Percentiles rank a stretch among this genome's conserved stretches.
Conservation (phyloP, 1,139 yeast genomes). For the Taphrina confusa region DNA sequence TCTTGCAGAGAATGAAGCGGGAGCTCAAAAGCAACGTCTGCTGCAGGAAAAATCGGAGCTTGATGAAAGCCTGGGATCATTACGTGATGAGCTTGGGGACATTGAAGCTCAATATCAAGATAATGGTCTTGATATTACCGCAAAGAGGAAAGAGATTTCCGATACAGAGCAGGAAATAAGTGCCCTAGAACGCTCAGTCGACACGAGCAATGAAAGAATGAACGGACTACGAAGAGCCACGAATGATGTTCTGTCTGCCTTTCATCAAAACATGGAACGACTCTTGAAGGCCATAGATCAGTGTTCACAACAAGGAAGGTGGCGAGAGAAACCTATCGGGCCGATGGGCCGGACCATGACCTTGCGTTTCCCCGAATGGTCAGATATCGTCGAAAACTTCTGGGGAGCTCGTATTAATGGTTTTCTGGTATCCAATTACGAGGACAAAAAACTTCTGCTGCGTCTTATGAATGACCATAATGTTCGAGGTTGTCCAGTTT, state of each 20-base stretch:
- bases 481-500: constrained; percentile 12
- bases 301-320: constrained; percentile 41
- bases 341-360: constrained; percentile 71
- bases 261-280: constrained; percentile 52
- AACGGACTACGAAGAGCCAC: constrained; percentile 41
- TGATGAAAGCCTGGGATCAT: constrained; percentile 42
- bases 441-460: constrained; percentile 59
- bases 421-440: constrained; percentile 65
- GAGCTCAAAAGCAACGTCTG: constrained; percentile 2
- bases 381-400: constrained; percentile 59
- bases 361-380: constrained; percentile 65
- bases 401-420: constrained; percentile 57
- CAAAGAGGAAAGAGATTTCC: constrained; percentile 42
- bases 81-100: constrained; percentile 28
- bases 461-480: constrained; percentile 49
- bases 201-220: constrained; percentile 37
- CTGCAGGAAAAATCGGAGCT: constrained; percentile 42
- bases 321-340: constrained; percentile 68
- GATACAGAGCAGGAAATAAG: constrained; percentile 43
- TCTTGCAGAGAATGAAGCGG: constrained; percentile 28
- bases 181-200: constrained; percentile 41
- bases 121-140: constrained; percentile 43
- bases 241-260: constrained; percentile 48
- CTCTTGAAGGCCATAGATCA: constrained; percentile 52
- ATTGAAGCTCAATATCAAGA: constrained; percentile 37